Evolutionary conservation across 345 rosid genomes (phyloP).

Genomic region (Camelina hispida): DNA sequence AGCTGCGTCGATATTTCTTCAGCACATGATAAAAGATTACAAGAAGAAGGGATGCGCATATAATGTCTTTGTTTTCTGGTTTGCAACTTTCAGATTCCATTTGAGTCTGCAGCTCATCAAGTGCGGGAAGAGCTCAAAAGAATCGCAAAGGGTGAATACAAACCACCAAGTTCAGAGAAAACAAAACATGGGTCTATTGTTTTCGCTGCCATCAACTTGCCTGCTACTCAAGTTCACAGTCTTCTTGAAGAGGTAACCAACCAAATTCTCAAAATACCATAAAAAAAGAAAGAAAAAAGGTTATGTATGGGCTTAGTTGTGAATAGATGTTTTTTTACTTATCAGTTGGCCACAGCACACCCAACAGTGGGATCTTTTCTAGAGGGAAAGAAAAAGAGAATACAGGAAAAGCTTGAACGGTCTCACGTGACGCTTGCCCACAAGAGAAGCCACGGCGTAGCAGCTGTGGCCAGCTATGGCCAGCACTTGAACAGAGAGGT

Average conservation of each 20-base stretch:
- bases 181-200: slow-evolving; percentile 69
- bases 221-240: slow-evolving; percentile 53
- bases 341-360: slow-evolving; percentile 62
- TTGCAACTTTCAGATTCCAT: slow-evolving; percentile 65
- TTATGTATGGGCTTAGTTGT: background rate
- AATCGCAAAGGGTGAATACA: slow-evolving; percentile 73
- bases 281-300: slow-evolving; percentile 3
- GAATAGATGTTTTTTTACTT: background rate
- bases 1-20: slow-evolving; percentile 7
- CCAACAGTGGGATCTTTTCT: slow-evolving; percentile 57
- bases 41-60: background rate
- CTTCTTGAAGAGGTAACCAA: slow-evolving; percentile 64
- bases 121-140: slow-evolving; percentile 73
- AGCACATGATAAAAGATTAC: background rate
- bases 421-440: slow-evolving; percentile 95
- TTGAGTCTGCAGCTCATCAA: slow-evolving; percentile 71
- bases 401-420: slow-evolving; percentile 52
- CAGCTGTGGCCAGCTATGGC: slow-evolving; percentile 76
- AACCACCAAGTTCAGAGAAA: slow-evolving; percentile 63
- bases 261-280: background rate
- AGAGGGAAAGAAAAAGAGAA: slow-evolving; percentile 53
- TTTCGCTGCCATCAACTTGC: slow-evolving; percentile 83
- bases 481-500: slow-evolving; percentile 54
- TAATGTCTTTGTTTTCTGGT: slow-evolving; percentile 20
- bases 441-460: slow-evolving; percentile 88